Percentiles rank a stretch among this genome's conserved stretches.
Conservation (phyloP, 495 filamentous ascomycete species). For the Trichoderma erinaceum region DNA sequence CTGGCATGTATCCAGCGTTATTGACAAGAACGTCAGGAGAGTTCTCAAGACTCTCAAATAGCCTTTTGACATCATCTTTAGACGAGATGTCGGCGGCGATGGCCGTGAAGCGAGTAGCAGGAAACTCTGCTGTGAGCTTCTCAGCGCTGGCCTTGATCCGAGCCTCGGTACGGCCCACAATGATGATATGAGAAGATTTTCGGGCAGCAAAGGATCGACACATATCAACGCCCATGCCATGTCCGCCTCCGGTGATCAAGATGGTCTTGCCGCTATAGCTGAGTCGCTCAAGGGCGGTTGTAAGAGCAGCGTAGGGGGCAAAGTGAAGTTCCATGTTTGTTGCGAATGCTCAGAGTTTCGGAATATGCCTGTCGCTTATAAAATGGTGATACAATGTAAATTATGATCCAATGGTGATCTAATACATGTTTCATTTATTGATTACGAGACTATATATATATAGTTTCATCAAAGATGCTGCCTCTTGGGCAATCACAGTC, state of each 20-base stretch:
- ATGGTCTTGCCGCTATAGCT: conserved; percentile 2
- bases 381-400: background rate
- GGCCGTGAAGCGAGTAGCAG: background rate
- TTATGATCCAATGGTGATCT: too few species aligned
- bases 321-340: background rate
- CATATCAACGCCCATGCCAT: background rate
- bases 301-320: background rate
- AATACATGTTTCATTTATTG: too few species aligned
- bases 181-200: background rate
- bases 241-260: background rate
- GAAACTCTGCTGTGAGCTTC: background rate
- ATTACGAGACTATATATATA: too few species aligned
- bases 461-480: too few species aligned
- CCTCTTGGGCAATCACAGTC: too few species aligned
- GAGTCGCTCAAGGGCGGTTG: background rate
- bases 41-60: background rate
- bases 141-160: background rate
- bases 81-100: background rate
- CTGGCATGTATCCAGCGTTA: background rate
- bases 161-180: background rate
- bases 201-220: background rate
- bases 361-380: background rate
- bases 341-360: background rate
- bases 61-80: background rate
- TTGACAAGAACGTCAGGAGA: background rate